A percentile compares a stretch with the other conserved stretches of the same genome.
These are phyloP conservation scores for Gracilariopsis chorda DNA, from an alignment of 23 red algal species.

Conservation along the genomic window DNA sequence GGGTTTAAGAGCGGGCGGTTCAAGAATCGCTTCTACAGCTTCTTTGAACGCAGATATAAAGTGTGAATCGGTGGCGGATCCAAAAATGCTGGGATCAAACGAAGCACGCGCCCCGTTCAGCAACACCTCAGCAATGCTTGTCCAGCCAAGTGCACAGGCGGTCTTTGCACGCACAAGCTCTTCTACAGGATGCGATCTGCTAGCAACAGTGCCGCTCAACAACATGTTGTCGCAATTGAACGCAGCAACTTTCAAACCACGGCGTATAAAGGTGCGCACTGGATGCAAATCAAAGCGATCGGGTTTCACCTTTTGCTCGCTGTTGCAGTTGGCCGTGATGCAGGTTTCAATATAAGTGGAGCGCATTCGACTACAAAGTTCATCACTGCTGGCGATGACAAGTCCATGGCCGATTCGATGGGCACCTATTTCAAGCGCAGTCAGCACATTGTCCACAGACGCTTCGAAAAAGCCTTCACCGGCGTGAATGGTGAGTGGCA, in stretches of 20 bases:
- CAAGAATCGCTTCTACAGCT: too few species aligned
- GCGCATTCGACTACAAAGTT: background rate
- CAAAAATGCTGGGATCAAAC: too few species aligned
- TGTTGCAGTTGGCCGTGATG: background rate
- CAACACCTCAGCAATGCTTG: background rate
- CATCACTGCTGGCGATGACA: background rate
- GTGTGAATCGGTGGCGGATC: too few species aligned
- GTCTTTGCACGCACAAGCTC: background rate
- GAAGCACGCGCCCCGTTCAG: background rate
- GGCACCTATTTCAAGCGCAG: background rate
- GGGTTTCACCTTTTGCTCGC: background rate
- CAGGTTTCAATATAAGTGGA: background rate
- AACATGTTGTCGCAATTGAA: slow-evolving; percentile 21
- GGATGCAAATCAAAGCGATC: background rate
- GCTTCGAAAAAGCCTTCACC: background rate
- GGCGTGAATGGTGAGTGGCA: background rate
- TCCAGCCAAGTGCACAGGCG: background rate
- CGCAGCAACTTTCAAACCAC: background rate
- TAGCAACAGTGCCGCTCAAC: background rate
- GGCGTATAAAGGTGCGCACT: background rate
- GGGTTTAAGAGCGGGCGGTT: too few species aligned
- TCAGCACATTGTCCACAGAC: background rate
- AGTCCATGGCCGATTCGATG: background rate
- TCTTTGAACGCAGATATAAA: too few species aligned
- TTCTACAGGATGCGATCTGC: background rate